Evolutionary conservation across 768 basidiomycete genomes (phyloP), one percentile per base, ranked within the genome.

Genomic region (Lentinula sp.): DNA sequence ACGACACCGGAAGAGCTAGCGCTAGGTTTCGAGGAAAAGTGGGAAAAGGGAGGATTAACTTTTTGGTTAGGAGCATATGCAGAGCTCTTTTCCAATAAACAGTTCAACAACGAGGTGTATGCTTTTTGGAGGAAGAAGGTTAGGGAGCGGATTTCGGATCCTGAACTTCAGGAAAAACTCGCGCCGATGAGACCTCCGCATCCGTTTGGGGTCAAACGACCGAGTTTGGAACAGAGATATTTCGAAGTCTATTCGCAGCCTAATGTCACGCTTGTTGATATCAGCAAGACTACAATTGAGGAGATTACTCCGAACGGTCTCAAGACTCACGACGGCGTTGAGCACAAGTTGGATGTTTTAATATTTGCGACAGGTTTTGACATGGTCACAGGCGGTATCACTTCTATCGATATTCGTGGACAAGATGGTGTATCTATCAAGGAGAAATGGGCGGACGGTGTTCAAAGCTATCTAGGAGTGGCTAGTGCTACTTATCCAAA

Each of bases 381-480:
- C 23, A 49, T 35, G 32, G 23, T 55, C 23, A 61, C 60, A 20
- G 59, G 59, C 52, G 59, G 49, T 3, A 49, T 59, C 7, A 59
- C 46, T 2, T 28, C 23, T 5, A 59, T 60, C 15, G 60, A 61
- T 55, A 61, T 61, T 43, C 41, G 35, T 13, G 60, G 53, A 12
- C 23, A 32, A 12, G 60, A 61, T 18, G 60, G 53, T 13, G n/a
- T 43, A 3, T 9, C 52, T 23, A 56, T 61, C 28, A 45, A 45
- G 15, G 60, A 61, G 28, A 61, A 61, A 46, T 61, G 54, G 60
- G 16, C 45, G 2, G 32, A 37, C 18, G 60, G 60, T 12, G 50
- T 67, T 36, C 28, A 28, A 36, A 65, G 63, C 4, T 62, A 67
- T 49, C 59, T 67, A 15, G 66, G 64, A 16, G 7, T 67, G 50